Conservation (phyloP, 2,329 filamentous ascomycete genomes). For the Pseudocercospora eumusae region DNA sequence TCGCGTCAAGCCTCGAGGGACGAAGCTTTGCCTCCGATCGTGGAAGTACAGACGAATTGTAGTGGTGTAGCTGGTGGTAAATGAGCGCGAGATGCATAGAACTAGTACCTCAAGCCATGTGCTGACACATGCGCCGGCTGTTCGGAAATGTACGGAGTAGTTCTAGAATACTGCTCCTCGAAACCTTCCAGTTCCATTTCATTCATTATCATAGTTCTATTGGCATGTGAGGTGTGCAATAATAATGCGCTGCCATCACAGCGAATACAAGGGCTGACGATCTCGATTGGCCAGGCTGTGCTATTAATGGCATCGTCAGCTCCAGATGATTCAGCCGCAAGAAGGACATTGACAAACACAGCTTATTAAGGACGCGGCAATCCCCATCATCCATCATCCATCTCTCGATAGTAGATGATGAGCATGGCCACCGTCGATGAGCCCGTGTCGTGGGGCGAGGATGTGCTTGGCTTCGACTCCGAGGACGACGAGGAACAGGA, state of each 20-base stretch:
- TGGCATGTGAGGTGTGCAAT: no score
- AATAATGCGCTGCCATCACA: not conserved
- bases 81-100: not conserved
- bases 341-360: not conserved
- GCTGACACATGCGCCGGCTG: no score
- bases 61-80: not conserved
- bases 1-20: not conserved
- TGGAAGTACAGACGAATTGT: not conserved
- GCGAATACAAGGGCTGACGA: not conserved
- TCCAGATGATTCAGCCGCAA: constrained; percentile 9
- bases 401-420: not conserved
- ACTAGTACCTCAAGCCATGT: no score
- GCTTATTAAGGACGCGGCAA: not conserved
- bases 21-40: not conserved
- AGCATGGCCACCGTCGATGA: not conserved
- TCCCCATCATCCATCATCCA: not conserved
- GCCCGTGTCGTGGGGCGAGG: constrained; percentile 10
- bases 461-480: constrained; percentile 4
- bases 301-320: constrained; percentile 4
- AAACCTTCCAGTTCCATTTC: not conserved
- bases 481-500: not conserved
- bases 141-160: no score
- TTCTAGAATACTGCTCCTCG: not conserved
- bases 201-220: no score
- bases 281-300: no score